Evolutionary conservation across 495 filamentous ascomycete genomes (phyloP).

Genomic region (Xylaria flabelliformis): DNA sequence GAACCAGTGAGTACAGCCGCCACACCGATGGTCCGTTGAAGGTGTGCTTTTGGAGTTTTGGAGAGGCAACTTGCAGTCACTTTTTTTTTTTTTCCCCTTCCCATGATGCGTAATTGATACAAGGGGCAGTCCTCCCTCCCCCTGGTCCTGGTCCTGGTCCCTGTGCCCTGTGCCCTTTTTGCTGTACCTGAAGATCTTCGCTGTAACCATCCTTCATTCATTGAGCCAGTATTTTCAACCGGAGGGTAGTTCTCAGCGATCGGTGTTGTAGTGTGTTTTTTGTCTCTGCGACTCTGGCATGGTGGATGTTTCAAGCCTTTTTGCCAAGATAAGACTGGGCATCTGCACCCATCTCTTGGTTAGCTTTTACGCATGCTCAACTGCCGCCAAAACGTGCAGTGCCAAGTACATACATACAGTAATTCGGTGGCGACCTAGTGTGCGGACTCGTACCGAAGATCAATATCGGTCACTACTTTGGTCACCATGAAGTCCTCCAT

Average conservation of each 20-base stretch:
- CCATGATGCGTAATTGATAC: slow-evolving; percentile 10
- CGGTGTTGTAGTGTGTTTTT: slow-evolving; percentile 3
- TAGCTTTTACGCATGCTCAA: background rate
- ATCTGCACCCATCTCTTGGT: slow-evolving; percentile 18
- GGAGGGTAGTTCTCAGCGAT: slow-evolving; percentile 14
- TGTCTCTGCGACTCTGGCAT: background rate
- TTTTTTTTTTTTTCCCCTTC: slow-evolving; percentile 1
- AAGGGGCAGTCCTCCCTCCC: slow-evolving; percentile 2
- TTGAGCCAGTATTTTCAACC: slow-evolving; percentile 25
- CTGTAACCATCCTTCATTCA: slow-evolving; percentile 37
- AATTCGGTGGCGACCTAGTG: background rate
- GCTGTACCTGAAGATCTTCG: slow-evolving; percentile 43
- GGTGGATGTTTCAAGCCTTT: background rate
- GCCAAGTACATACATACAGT: slow-evolving; percentile 4
- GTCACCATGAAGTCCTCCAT: background rate
- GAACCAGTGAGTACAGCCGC: background rate
- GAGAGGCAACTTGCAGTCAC: background rate
- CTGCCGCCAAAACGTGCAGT: slow-evolving; percentile 19
- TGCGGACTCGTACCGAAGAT: background rate
- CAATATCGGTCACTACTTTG: background rate
- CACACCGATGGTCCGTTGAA: background rate
- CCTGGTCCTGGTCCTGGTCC: slow-evolving; percentile 10
- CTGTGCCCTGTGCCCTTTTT: slow-evolving; percentile 32
- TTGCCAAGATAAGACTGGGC: slow-evolving; percentile 16
- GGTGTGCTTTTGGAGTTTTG: background rate